Percentiles rank a stretch among this genome's conserved stretches.
These are phyloP conservation scores for Acacia pycnantha DNA, from an alignment of 331 rosid genomes.

Conservation along the genomic window DNA sequence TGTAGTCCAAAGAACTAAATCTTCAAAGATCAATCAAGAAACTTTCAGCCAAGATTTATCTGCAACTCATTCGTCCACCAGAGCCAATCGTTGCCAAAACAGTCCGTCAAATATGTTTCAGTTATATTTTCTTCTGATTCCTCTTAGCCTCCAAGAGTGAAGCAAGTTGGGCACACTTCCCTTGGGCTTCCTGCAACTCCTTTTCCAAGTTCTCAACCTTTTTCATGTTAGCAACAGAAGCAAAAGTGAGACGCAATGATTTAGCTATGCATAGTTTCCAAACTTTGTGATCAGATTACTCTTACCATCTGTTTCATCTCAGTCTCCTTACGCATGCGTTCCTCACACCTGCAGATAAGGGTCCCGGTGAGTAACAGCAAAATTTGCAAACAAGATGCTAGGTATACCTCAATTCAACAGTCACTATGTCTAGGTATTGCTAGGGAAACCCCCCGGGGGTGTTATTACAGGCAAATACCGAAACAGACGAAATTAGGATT, in stretches of 20 bases:
- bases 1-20: neutral
- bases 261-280: neutral
- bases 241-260: slow-evolving; percentile 9
- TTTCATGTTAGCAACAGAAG: slow-evolving; percentile 37
- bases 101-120: slow-evolving; percentile 8
- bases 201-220: slow-evolving; percentile 59
- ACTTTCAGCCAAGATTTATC: neutral
- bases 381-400: slow-evolving; percentile 6
- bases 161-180: slow-evolving; percentile 46
- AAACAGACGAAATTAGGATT: neutral
- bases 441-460: neutral
- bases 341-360: slow-evolving; percentile 70
- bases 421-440: neutral
- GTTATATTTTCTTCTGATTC: slow-evolving; percentile 26
- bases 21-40: neutral
- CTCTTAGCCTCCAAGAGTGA: slow-evolving; percentile 46
- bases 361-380: slow-evolving; percentile 14
- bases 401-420: neutral
- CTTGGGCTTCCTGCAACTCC: slow-evolving; percentile 53
- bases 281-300: slow-evolving; percentile 8
- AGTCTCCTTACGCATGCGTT: slow-evolving; percentile 43
- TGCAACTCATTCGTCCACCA: neutral
- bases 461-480: neutral
- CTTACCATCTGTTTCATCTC: slow-evolving; percentile 67
- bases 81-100: neutral